Evolutionary conservation across 2,329 filamentous ascomycete species (phyloP), one percentile per base, ranked within the genome.

Genomic region (Apiospora sp.): DNA sequence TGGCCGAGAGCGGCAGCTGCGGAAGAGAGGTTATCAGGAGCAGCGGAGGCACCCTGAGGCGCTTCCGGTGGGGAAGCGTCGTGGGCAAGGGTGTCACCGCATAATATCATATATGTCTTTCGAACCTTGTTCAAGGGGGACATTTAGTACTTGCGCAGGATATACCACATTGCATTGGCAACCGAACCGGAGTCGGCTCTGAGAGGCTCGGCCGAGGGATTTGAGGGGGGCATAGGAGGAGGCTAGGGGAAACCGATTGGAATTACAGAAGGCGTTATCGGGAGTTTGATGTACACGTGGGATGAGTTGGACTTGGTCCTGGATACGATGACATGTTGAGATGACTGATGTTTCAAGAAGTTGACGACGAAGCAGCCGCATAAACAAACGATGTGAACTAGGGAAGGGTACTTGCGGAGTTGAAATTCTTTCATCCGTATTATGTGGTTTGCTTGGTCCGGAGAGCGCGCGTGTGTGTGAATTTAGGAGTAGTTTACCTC

Each of bases 11-110:
- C 4, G 83, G 86, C 3, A 85, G 83, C 5, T 90, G 88, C 74
- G 86, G 88, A 8, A 81, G 84, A 44, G 88, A 91, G 74, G 85
- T 89, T 3, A 86, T 90, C 51, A 82, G 85, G 72, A 86, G 86
- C 8, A 85, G 87, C 4, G 83, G 85, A 22, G 85, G 86, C 43
- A 87, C 88, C 22, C 80, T 91, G 72, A 84, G 85, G 74, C 83
- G 87, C 73, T 85, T 91, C 75, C 83, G 86, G 67, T 91, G 89
- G 88, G 86, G 87, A 14, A 79, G 80, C 2, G 84, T 82, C 13
- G 84, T 89, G 71, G 85, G 85, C 10, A 84, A 82, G 51, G 69
- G 69, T 19, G 69, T 70, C 27, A 43, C 68, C 24, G 48, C 48
- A 24, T 70, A 22, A 70, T 48, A 70, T 48, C 16, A 41, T 16